Conservation (phyloP, 2,329 filamentous ascomycete species). For the Ophiocordyceps australis region DNA sequence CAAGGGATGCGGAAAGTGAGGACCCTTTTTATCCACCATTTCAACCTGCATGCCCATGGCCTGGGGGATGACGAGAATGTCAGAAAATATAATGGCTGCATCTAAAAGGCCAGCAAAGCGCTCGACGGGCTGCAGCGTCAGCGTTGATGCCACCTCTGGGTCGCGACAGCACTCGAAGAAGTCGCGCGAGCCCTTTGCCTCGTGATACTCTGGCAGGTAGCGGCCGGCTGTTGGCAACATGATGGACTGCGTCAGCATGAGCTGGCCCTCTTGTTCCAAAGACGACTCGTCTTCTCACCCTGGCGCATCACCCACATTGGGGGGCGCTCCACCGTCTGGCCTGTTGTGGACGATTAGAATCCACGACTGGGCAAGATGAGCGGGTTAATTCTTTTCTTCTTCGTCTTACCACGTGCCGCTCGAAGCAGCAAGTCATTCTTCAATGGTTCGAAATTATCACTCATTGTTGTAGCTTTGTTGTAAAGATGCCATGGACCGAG, state of each 20-base stretch:
- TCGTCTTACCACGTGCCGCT: conserved; percentile 63
- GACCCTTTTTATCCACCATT: conserved; percentile 95
- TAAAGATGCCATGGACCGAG: not conserved
- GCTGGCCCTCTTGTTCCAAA: not conserved
- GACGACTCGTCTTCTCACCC: conserved; percentile 32
- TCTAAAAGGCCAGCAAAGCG: conserved; percentile 82
- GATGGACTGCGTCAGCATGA: too few relatives aligned
- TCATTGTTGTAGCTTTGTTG: too few relatives aligned
- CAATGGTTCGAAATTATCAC: conserved; percentile 67
- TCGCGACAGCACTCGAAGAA: conserved; percentile 97
- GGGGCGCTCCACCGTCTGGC: conserved; percentile 77
- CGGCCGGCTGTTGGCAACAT: conserved; percentile 59
- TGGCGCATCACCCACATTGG: conserved; percentile 99
- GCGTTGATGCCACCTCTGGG: conserved; percentile 78
- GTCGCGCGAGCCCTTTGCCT: conserved; percentile 77
- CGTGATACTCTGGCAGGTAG: conserved; percentile 94
- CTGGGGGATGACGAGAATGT: conserved; percentile 94
- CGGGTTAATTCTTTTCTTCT: too few relatives aligned
- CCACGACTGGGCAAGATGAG: too few relatives aligned
- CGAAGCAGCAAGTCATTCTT: conserved; percentile 87
- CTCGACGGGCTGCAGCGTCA: conserved; percentile 90
- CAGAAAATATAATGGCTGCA: conserved; percentile 96
- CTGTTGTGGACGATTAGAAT: conserved; percentile 31
- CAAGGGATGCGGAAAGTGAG: conserved; percentile 79
- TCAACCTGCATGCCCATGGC: conserved; percentile 97